These are phyloP conservation scores for Gardenia jasminoides DNA, from an alignment of 257 asterid species.

Conservation along the genomic window DNA sequence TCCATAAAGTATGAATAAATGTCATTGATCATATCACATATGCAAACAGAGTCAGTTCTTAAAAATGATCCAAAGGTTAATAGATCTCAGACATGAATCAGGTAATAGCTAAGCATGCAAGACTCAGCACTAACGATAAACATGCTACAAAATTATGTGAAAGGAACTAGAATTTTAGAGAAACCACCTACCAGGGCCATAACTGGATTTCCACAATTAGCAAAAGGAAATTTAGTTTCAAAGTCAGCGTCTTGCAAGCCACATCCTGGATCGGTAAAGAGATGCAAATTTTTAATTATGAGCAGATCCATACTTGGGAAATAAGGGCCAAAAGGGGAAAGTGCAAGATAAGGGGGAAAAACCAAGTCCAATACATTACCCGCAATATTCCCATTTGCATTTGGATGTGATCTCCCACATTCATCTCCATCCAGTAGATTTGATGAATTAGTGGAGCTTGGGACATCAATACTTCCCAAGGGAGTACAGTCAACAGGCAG, in stretches of 20 bases:
- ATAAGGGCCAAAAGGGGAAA: background rate
- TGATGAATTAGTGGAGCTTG: conserved; percentile 51
- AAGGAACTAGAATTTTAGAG: background rate
- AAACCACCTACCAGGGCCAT: conserved; percentile 62
- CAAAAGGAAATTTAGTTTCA: conserved; percentile 64
- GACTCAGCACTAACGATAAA: background rate
- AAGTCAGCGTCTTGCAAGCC: conserved; percentile 45
- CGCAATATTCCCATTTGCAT: conserved; percentile 52
- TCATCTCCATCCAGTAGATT: conserved; percentile 36
- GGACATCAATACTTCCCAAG: conserved; percentile 36
- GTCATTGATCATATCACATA: background rate
- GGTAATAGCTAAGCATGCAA: background rate
- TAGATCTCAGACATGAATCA: background rate
- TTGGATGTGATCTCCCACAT: conserved; percentile 39
- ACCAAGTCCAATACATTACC: conserved; percentile 21
- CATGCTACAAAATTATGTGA: background rate
- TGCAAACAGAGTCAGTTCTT: background rate
- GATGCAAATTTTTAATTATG: background rate
- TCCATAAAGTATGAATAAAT: background rate
- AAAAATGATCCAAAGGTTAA: background rate
- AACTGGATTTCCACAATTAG: conserved; percentile 76
- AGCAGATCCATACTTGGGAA: background rate
- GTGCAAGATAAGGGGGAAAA: background rate
- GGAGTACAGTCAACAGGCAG: conserved; percentile 39
- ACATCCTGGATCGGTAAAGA: conserved; percentile 46